Base-by-base conservation (phyloP, 257 asterid species). In the Hygrophila difformis region DNA sequence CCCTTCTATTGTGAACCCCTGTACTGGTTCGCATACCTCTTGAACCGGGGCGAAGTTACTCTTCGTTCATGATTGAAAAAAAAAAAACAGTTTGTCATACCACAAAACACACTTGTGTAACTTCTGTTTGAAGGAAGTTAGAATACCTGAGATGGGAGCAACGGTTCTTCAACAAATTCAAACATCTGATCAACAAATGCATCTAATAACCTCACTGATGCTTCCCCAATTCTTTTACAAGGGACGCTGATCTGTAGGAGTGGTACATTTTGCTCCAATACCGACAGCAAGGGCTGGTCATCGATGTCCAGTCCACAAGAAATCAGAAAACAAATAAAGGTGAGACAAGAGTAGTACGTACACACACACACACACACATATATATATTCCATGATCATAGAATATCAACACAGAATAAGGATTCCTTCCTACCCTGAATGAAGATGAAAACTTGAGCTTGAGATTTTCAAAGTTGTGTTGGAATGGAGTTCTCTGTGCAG, bases 91-190 rank as follows among this genome's bases (percentile, higher is more conserved):
- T 18, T 22, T 12, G 7, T 5, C 36, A 18, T 35, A 15, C 7
- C 37, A 9, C 6, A 6, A 15, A 2, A 6, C 19, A 38, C 5
- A 38, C 5, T 13, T 13, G 3, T 38, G 5, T 13, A 13, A 36
- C 7, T 33, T 1, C 11, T 1, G 11, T 6, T 10, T 2, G 17
- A 8, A 29, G 15, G 13, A 24, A 13, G 12, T 22, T 24, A 31
- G 11, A 0, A 11, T 51, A 69, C 81, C 73, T 73, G 81, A 59
- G 77, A 73, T 17, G 68, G 72, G 24, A 73, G 72, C 51, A 54
- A 58, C 17, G 76, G 73, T 51, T 73, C 68, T n/a, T 61, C 71
- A 26, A 53, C 54, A n/a, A 73, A 61, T 17, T 57, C 62, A 28
- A 44, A 68, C 2, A 55, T 56, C 10, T 29, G 55, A 61, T 64